phyloP scores from a whole-genome alignment of 2,329 filamentous ascomycete genomes.

The Hypoxylon sp. region DNA sequence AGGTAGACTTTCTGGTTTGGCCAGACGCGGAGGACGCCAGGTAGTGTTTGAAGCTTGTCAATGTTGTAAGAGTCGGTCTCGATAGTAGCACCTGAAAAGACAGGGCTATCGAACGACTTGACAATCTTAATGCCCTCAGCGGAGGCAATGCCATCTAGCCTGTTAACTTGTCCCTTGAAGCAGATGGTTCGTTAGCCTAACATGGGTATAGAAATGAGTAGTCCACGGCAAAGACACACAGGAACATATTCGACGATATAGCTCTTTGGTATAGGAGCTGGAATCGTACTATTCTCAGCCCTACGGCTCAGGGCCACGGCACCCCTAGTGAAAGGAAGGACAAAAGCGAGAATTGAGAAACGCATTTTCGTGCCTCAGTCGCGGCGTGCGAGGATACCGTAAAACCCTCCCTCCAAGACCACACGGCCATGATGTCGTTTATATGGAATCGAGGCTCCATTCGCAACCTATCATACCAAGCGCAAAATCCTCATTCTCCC shows the following conservation, averaged over 20 bases:
- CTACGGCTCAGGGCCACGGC: conserved; percentile 26
- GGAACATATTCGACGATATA: conserved; percentile 48
- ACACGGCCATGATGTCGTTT: conserved; percentile 10
- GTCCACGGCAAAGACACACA: conserved; percentile 30
- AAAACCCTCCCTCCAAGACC: background rate
- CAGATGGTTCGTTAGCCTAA: conserved; percentile 9
- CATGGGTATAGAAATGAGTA: too few species aligned
- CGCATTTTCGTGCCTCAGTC: conserved; percentile 30
- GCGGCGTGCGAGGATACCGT: conserved; percentile 5
- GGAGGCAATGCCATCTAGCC: conserved; percentile 44
- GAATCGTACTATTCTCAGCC: conserved; percentile 21
- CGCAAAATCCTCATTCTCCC: background rate
- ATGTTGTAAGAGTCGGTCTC: conserved; percentile 50
- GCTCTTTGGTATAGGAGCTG: conserved; percentile 38
- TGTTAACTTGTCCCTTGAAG: conserved; percentile 32
- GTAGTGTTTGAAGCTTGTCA: conserved; percentile 54
- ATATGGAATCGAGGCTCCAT: conserved; percentile 9
- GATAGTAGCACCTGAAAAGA: conserved; percentile 53
- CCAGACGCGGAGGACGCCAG: conserved; percentile 50
- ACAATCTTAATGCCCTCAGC: conserved; percentile 42
- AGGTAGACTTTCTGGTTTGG: conserved; percentile 45
- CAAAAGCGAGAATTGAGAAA: conserved; percentile 25
- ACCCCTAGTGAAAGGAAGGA: conserved; percentile 18
- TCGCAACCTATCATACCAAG: conserved; percentile 5
- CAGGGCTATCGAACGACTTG: conserved; percentile 49